Evolutionary conservation across 2,329 filamentous ascomycete species (phyloP), one percentile per base, ranked within the genome.

Genomic region (Apiospora rasikravindrae): DNA sequence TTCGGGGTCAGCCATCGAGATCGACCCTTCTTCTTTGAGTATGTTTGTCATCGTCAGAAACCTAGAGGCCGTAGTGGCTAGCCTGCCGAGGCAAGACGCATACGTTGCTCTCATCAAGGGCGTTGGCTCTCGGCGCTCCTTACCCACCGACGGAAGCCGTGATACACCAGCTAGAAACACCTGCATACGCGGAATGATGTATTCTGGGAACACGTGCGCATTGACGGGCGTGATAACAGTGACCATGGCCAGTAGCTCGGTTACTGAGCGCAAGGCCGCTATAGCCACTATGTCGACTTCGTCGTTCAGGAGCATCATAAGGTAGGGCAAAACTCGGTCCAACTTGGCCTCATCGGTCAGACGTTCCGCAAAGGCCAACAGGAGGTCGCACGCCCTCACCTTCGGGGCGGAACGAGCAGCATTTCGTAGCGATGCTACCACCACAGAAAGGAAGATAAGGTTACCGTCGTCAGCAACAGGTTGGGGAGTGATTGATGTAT

Each of bases 311-410:
- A 98, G 83, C 6, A 91, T 89, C 83, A 98, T 93, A 47, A 98
- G 85, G 80, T 98, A 98, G 0, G 96, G 96, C 69, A 99, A 84
- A 33, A 98, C 93, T 69, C 96, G 91, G 81, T 99, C 97, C 68
- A 99, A 86, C 81, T 98, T 98, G 3, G 95, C 95, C 83, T 99
- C 96, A 80, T 99, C 97, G 0, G 96, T 97, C 33, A 98, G 83
- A 73, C 93, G 89, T 82, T 98, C 95, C 0, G 95, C 91, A 81
- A 99, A 98, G 2, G 96, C 96, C 69, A 99, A 84, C 67, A 99
- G 87, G 53, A 99, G 88, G 80, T 99, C 96, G 78, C 96, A 97
- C 1, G 94, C 96, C 77, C 94, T 91, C 57, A 98, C 87, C 76
- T 94, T 92, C 37, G 96, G 94, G n/a, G 94, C 92, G 3, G 95